Evolutionary conservation across 2,329 filamentous ascomycete genomes (phyloP).

Genomic region (Ophiobolus disseminans): DNA sequence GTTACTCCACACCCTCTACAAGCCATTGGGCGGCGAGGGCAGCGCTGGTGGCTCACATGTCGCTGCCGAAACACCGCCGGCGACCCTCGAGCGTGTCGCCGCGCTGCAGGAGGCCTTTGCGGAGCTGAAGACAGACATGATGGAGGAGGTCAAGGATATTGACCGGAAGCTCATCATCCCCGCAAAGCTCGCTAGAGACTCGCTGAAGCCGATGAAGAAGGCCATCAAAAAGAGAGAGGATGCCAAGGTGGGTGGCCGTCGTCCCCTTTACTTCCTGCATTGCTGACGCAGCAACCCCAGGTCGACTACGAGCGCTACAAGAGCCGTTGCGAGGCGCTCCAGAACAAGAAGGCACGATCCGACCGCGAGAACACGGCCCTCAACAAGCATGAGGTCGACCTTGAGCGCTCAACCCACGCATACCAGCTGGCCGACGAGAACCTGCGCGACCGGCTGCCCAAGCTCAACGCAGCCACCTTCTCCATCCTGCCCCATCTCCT

Average conservation of each 20-base stretch:
- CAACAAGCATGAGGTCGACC: slow-evolving; percentile 74
- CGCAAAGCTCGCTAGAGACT: slow-evolving; percentile 71
- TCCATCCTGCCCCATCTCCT: slow-evolving; percentile 77
- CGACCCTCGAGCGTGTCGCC: slow-evolving; percentile 69
- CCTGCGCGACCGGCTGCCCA: slow-evolving; percentile 73
- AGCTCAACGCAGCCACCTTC: slow-evolving; percentile 73
- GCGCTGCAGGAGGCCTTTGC: slow-evolving; percentile 71
- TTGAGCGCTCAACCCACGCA: slow-evolving; percentile 70
- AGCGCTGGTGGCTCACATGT: slow-evolving; percentile 58
- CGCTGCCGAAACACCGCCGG: slow-evolving; percentile 66
- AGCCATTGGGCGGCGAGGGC: slow-evolving; percentile 73
- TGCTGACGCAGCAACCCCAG: slow-evolving; percentile 46
- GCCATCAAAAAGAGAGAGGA: slow-evolving; percentile 86
- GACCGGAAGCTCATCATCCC: slow-evolving; percentile 74
- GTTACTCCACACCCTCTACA: slow-evolving; percentile 76
- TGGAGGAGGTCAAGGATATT: slow-evolving; percentile 74
- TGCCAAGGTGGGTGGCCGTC: slow-evolving; percentile 66
- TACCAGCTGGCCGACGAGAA: slow-evolving; percentile 79
- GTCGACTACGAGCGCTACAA: slow-evolving; percentile 82
- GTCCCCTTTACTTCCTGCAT: neutral
- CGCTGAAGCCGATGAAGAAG: slow-evolving; percentile 76
- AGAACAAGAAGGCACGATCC: slow-evolving; percentile 73
- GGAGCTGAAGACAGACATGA: slow-evolving; percentile 74
- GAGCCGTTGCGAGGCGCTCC: slow-evolving; percentile 71
- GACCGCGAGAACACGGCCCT: slow-evolving; percentile 76